A percentile compares a stretch with the other conserved stretches of the same genome.
Conservation (phyloP, 176 grass and related monocot genomes). For the Tillandsia fasciculata region DNA sequence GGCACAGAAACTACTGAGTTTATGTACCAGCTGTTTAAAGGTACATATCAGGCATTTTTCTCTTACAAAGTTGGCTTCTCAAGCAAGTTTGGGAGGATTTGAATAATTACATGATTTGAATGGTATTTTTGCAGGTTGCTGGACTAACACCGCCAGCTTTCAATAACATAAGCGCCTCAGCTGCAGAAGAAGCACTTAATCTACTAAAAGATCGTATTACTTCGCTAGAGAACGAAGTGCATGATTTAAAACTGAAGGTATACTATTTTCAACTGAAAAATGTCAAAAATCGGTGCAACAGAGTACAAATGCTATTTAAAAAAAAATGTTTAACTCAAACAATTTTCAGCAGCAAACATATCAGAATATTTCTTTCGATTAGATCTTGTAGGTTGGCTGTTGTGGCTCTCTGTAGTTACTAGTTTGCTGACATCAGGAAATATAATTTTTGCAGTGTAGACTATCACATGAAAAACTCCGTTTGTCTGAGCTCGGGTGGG, state of each 20-base stretch:
- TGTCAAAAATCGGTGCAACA: neutral
- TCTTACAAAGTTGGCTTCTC: neutral
- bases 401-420: neutral
- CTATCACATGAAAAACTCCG: conserved; percentile 43
- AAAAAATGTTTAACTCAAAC: neutral
- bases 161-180: conserved; percentile 29
- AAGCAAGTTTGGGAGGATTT: neutral
- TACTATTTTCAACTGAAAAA: conserved; percentile 3
- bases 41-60: conserved; percentile 7
- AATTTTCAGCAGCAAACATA: neutral
- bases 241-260: conserved; percentile 71
- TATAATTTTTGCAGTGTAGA: conserved; percentile 32
- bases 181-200: conserved; percentile 54
- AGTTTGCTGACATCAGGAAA: neutral
- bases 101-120: neutral
- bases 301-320: neutral
- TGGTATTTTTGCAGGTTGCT: conserved; percentile 39
- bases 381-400: neutral
- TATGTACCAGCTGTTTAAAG: conserved; percentile 64
- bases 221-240: conserved; percentile 47
- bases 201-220: conserved; percentile 42
- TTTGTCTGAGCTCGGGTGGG: conserved; percentile 26
- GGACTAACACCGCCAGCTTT: conserved; percentile 36
- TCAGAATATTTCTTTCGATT: neutral
- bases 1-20: conserved; percentile 45